Base-by-base conservation (phyloP, 2,329 filamentous ascomycete genomes). In the Colletotrichum sp. region DNA sequence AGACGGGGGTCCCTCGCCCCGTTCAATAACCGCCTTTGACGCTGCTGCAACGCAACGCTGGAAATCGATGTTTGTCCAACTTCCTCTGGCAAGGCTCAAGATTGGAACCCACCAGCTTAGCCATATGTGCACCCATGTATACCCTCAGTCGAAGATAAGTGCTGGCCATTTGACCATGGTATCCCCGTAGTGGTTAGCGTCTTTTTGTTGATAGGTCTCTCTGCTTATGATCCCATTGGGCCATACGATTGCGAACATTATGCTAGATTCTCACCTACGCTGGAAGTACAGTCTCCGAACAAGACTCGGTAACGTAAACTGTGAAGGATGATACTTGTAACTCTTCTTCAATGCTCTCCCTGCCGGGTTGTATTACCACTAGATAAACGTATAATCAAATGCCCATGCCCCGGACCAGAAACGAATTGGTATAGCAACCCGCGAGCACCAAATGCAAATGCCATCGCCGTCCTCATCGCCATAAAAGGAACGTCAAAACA, bases 331-430 rank as follows among this genome's bases (percentile, higher is more conserved):
- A 32, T 32, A 7, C 58, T 24, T 21, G 26, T 30, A 24, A 36
- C 48, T 67, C 48, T 56, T 64, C 58, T 56, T 64, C 58, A 75
- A 64, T 63, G 70, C 63, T 73, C 58, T 69, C 63, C 61, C 48
- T 64, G 21, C 36, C 34, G 73, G 63, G 70, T 58, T 73, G 73
- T 73, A 75, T 75, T 75, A 75, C 64, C 48, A 75, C 69, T 75
- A 75, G 43, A 72, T 73, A 63, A 62, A 64, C 69, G 43, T 73
- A 73, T 68, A 75, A 75, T 59, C 69, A 69, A 73, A 59, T 69
- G 63, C 58, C 73, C 56, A 66, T 75, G 70, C 63, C 73, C 69
- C 64, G 26, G 71, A 73, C 69, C 73, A 73, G 58, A 69, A 61
- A 32, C 63, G 55, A 58, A 58, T 64, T 68, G 73, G 73, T 75